Base-by-base conservation (phyloP, 192 early-diverging fungal species). In the Rhizoclosmatium globosum region DNA sequence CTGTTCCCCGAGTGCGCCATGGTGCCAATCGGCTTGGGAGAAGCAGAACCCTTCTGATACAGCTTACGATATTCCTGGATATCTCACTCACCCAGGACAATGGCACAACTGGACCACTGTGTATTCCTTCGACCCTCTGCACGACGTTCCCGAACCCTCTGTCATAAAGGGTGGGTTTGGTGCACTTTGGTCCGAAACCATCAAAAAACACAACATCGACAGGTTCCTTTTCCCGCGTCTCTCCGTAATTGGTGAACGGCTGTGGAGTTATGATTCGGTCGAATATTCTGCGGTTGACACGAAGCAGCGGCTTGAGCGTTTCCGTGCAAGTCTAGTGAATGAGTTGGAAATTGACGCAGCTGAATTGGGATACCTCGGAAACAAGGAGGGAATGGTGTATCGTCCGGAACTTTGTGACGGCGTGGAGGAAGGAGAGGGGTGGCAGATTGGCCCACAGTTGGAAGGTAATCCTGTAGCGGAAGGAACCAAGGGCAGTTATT, bases 51-150 rank as follows among this genome's bases (percentile, higher is more conserved):
- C 43, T 17, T 64, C 64, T 7, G 45, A 41, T 9, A 4, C 61
- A 17, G 47, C 47, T 50, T 64, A 67, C 41, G n/a, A 64, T 42
- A 61, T 74, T 47, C 59, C 72, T 15, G 72, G 72, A 11, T 67
- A 41, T 45, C 4, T 53, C 39, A 31, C 21, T 1, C 23, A 56
- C 64, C 67, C 67, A 13, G 77, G 77, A 45, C 41, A 46, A 15
- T 76, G 74, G 74, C 74, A 76, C 41, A 78, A 74, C 4, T 84
- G 83, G 83, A 23, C 21, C n/a, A 71, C 41, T 3, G 75, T 84
- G 4, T 84, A 84, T 64, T 19, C 47, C 3, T 82, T 57, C 42
- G 68, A 83, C 46, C 76, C 76, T 19, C 61, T 76, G 31, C 48
- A 42, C 2, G 82, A 79, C 6, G 9, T 82, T 11, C 2, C 3